Percentiles rank a stretch among this genome's conserved stretches.
phyloP scores from a whole-genome alignment of 73 alveolate genomes.

The Blepharisma stoltei region DNA sequence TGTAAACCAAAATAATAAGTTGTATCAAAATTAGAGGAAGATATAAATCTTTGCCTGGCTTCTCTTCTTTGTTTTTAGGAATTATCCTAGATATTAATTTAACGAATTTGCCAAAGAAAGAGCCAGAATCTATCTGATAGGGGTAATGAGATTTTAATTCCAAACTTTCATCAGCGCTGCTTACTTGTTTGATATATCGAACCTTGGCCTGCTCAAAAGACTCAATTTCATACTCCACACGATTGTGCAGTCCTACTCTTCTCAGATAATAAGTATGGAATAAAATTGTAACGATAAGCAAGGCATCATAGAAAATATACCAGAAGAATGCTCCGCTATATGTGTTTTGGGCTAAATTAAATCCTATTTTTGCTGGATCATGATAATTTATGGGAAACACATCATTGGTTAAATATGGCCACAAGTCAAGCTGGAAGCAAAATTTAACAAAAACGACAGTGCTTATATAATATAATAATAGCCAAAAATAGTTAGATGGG shows the following conservation, averaged over 20 bases:
- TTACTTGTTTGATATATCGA: too few relatives aligned
- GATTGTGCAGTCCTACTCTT: neutral
- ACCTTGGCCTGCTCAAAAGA: neutral
- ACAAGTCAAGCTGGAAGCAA: neutral
- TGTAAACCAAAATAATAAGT: slow-evolving; percentile 58
- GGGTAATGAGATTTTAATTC: too few relatives aligned
- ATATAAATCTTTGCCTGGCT: slow-evolving; percentile 88
- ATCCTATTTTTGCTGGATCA: neutral
- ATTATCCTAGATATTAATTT: slow-evolving; percentile 57
- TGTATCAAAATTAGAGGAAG: slow-evolving; percentile 53
- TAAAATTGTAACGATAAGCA: neutral
- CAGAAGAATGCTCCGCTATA: neutral
- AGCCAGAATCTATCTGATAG: too few relatives aligned
- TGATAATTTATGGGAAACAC: neutral
- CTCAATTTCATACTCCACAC: neutral
- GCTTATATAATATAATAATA: neutral
- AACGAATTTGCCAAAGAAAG: too few relatives aligned
- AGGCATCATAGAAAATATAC: neutral
- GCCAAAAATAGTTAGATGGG: neutral
- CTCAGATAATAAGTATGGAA: neutral
- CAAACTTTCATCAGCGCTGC: too few relatives aligned
- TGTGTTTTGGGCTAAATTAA: neutral
- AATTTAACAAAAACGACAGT: neutral
- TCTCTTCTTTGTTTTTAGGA: slow-evolving; percentile 77
- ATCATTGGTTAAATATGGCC: neutral